Percentiles rank a stretch among this genome's conserved stretches.
Conservation (phyloP, 1,139 yeast species). For the Meyerozyma smithsonii region DNA sequence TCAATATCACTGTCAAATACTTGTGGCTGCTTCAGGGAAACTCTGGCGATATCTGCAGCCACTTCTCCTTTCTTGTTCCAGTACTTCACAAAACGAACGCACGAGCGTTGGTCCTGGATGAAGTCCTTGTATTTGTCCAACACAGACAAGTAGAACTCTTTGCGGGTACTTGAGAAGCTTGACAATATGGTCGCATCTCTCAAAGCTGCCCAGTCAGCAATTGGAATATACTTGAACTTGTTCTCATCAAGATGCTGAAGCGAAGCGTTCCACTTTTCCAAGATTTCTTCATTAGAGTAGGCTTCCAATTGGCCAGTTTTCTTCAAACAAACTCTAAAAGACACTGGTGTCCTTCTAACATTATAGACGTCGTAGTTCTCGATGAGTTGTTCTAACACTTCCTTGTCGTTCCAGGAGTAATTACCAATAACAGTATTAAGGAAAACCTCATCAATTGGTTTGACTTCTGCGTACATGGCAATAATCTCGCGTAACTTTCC, state of each 20-base stretch:
- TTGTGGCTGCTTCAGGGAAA: constrained; percentile 17
- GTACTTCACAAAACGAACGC: constrained; percentile 27
- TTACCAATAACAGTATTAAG: constrained; percentile 73
- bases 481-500: constrained; percentile 55
- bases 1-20: constrained; percentile 16
- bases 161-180: constrained; percentile 37
- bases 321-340: constrained; percentile 72
- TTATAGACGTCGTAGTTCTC: constrained; percentile 57
- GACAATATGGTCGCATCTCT: constrained; percentile 70
- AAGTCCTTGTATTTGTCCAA: constrained; percentile 47
- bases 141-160: constrained; percentile 53
- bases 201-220: constrained; percentile 86
- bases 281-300: constrained; percentile 50
- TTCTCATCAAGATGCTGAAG: constrained; percentile 48
- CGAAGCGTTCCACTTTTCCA: constrained; percentile 59
- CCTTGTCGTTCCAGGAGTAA: constrained; percentile 64
- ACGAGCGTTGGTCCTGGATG: constrained; percentile 36
- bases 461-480: constrained; percentile 50
- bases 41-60: constrained; percentile 16
- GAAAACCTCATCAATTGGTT: constrained; percentile 67
- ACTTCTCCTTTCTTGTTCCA: constrained; percentile 28
- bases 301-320: constrained; percentile 61
- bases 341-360: constrained; percentile 61
- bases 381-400: constrained; percentile 59
- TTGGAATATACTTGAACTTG: constrained; percentile 60